A percentile compares a stretch with the other conserved stretches of the same genome.
Conservation (phyloP, 2,329 filamentous ascomycete species). For the Hawksworthiomyces lignivorus region DNA sequence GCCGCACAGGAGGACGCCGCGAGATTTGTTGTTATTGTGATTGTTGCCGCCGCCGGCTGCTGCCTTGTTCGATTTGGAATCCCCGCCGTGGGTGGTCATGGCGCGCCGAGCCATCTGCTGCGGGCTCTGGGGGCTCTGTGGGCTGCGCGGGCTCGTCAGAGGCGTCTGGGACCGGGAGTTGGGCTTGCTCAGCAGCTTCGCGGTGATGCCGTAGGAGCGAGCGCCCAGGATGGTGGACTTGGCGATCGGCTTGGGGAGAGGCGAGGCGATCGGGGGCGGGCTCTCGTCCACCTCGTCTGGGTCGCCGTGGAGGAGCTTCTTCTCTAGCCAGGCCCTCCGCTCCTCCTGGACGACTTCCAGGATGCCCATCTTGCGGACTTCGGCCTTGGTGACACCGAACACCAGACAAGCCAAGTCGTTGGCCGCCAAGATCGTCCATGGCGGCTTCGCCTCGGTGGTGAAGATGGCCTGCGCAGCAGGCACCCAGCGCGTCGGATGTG, state of each 20-base stretch:
- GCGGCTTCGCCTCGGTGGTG: slow-evolving; percentile 81
- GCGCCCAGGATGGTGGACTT: slow-evolving; percentile 57
- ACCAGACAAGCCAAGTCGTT: slow-evolving; percentile 94
- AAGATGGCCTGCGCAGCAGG: slow-evolving; percentile 95
- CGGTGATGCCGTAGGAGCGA: slow-evolving; percentile 69
- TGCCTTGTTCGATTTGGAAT: slow-evolving; percentile 47
- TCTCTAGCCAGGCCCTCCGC: slow-evolving; percentile 79
- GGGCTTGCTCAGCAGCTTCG: slow-evolving; percentile 79
- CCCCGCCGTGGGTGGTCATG: slow-evolving; percentile 54
- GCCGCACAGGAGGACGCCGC: slow-evolving; percentile 77
- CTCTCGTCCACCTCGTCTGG: slow-evolving; percentile 40
- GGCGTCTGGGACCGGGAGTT: slow-evolving; percentile 49
- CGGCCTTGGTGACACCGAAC: slow-evolving; percentile 97
- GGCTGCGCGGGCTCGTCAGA: not conserved
- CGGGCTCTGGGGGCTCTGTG: slow-evolving; percentile 19
- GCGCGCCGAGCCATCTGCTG: slow-evolving; percentile 43
- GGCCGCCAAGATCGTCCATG: slow-evolving; percentile 92
- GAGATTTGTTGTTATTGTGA: slow-evolving; percentile 66
- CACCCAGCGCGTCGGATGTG: slow-evolving; percentile 82
- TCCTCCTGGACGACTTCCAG: slow-evolving; percentile 91
- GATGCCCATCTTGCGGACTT: slow-evolving; percentile 91
- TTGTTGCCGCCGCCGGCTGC: slow-evolving; percentile 44
- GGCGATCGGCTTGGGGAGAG: slow-evolving; percentile 24
- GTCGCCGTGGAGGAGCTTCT: slow-evolving; percentile 64
- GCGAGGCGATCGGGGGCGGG: slow-evolving; percentile 28